phyloP scores from a whole-genome alignment of 2,329 filamentous ascomycete genomes.

The Fusarium protoensiforme region DNA sequence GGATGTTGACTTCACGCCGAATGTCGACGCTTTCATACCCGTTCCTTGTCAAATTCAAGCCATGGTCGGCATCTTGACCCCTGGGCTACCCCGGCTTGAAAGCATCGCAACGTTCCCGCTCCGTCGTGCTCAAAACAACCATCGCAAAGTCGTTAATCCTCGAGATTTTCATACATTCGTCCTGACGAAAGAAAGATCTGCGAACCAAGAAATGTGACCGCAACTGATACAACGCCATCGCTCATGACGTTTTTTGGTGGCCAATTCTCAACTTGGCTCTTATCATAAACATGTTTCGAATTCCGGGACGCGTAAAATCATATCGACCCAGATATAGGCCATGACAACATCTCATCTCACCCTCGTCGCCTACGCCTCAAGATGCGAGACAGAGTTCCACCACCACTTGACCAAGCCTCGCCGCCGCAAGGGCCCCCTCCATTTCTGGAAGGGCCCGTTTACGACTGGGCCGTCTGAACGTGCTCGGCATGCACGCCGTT shows the following conservation, averaged over 20 bases:
- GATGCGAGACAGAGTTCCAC: constrained; percentile 2
- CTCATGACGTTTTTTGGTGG: constrained; percentile 22
- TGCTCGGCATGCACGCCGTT: constrained; percentile 45
- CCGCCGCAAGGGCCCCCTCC: constrained; percentile 3
- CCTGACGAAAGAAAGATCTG: constrained; percentile 13
- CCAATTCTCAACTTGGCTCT: constrained; percentile 17
- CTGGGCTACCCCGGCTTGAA: constrained; percentile 13
- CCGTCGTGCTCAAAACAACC: constrained; percentile 17
- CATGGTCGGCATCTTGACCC: constrained; percentile 10
- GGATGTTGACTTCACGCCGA: constrained; percentile 8
- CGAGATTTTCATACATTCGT: constrained; percentile 31
- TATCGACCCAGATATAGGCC: constrained; percentile 23
- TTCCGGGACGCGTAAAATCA: constrained; percentile 30
- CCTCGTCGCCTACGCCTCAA: constrained; percentile 6
- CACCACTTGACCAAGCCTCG: constrained; percentile 10
- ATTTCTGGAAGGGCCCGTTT: constrained; percentile 11
- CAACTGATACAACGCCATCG: constrained; percentile 33
- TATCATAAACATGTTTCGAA: constrained; percentile 37
- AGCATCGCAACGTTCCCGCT: constrained; percentile 15
- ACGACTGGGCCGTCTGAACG: constrained; percentile 25
- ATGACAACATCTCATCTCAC: constrained; percentile 18
- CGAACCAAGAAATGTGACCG: constrained; percentile 27
- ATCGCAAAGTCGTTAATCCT: constrained; percentile 14
- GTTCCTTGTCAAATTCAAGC: constrained; percentile 10
- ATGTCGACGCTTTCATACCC: constrained; percentile 7